Conservation (phyloP, 805 yeast species). For the Suhomyces prunicola region DNA sequence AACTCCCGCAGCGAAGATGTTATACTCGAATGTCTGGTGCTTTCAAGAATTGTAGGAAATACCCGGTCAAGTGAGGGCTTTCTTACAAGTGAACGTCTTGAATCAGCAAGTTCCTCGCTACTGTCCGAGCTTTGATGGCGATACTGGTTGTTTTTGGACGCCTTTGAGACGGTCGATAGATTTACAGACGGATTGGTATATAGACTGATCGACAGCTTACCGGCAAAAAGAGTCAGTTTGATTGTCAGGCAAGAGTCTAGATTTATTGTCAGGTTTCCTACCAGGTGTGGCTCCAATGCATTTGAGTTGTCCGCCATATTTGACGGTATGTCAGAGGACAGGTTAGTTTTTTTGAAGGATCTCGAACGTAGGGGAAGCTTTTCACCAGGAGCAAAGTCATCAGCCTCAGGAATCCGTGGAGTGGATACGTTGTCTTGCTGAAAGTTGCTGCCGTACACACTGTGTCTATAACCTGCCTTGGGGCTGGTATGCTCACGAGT, state of each 20-base stretch:
- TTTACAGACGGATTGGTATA: neutral
- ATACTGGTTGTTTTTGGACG: neutral
- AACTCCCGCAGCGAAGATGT: neutral
- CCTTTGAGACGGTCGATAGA: neutral
- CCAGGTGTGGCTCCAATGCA: neutral
- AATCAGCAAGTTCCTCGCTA: neutral
- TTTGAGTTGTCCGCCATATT: neutral
- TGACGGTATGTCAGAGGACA: neutral
- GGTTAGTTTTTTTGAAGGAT: neutral
- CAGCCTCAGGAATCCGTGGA: neutral
- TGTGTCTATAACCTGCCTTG: neutral
- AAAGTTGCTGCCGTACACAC: neutral
- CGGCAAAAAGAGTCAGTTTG: neutral
- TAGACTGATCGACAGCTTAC: neutral
- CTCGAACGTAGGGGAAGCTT: neutral
- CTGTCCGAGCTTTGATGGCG: neutral
- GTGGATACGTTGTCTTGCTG: neutral
- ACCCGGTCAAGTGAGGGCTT: neutral
- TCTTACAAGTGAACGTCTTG: neutral
- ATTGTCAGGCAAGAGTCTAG: neutral
- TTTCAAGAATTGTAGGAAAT: neutral
- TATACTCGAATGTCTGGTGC: neutral
- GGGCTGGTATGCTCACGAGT: neutral
- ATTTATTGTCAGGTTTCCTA: neutral
- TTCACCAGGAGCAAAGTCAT: neutral